Evolutionary conservation across 441 rosid species (phyloP), one percentile per base, ranked within the genome.

Genomic region (Viola pubescens): DNA sequence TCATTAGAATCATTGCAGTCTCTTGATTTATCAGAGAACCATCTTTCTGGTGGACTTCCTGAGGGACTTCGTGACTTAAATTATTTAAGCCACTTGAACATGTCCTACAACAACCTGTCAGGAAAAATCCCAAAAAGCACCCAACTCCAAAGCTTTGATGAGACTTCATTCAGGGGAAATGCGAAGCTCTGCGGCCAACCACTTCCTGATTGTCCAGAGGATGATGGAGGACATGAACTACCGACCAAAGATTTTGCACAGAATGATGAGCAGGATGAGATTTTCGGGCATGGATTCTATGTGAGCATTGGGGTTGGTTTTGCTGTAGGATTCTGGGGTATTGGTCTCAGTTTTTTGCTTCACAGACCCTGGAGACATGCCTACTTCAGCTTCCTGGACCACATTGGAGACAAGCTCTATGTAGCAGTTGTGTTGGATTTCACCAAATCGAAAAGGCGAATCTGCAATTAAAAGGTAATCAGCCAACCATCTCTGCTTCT

Each of bases 151-250:
- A 47, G 54, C 16, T 54, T 54, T 14, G 11, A 8, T 16, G 9
- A 4, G 3, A 37, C 55, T 8, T 43, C 55, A 6, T 66, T 51
- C 19, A n/a, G 6, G 16, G 61, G 53, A 9, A 71, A 66, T 60
- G 38, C 61, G 11, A 9, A 41, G 7, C 61, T 71, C 4, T 71
- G 61, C 40, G 71, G 71, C 6, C 6, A 13, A 11, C 71, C 67
- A 26, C 50, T 58, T 16, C 55, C 42, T 10, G 62, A 42, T 4
- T 13, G 4, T 10, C 60, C 60, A 51, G 45, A 64, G 3, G 58
- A 48, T 4, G 54, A 51, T 14, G 5, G 26, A 51, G 54, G 11
- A 14, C 54, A 19, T 19, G 37, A 51, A 45, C 37, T 34, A 26
- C 12, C 52, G 4, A 13, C 45, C 43, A 45, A 45, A 9, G 40